Evolutionary conservation across 2,329 filamentous ascomycete species (phyloP), one percentile per base, ranked within the genome.

Genomic region (Fusarium stilboides): DNA sequence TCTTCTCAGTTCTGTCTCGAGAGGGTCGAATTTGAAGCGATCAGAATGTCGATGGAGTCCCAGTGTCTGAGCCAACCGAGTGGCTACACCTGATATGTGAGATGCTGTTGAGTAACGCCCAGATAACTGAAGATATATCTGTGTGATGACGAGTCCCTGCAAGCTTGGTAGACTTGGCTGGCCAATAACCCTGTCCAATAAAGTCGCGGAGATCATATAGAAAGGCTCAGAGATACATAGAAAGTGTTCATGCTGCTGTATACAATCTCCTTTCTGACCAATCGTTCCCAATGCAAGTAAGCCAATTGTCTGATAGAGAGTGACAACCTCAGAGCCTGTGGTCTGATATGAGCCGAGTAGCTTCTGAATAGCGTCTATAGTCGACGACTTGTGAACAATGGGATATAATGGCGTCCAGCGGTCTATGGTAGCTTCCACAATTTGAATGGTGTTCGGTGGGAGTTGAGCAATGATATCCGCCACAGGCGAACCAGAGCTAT

Each of bases 41-140:
- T 73, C 66, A 3, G 71, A 73, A 52, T 75, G 73, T 4, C 74
- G 63, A 44, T 75, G 74, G 0, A 75, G 55, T 8, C 74, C 73
- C 4, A 75, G 33, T 3, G 62, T 71, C 31, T 75, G 74, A 3
- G 74, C 74, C 8, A 73, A 43, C 8, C 74, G 62, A 6, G 70
- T 73, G 10, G 73, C 71, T 19, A 75, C 54, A 6, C 74, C 74
- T 4, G 62, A 68, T 3, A 75, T 45, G 8, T 75, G 72, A 2
- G 69, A 72, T 3, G 74, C 70, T 10, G 60, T 54, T 0, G 66
- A 65, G 31, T 72, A 71, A 4, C 74, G 62, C 40, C 33, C 70
- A 17, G 73, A 69, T 4, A 75, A 17, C 15, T 73, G 73, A 6
- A 74, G 62, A 17, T 75, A 75, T 6, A 75, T 60, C 28, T 75